Conservation (phyloP, 805 yeast species). For the Wickerhamiella alocasiicola region DNA sequence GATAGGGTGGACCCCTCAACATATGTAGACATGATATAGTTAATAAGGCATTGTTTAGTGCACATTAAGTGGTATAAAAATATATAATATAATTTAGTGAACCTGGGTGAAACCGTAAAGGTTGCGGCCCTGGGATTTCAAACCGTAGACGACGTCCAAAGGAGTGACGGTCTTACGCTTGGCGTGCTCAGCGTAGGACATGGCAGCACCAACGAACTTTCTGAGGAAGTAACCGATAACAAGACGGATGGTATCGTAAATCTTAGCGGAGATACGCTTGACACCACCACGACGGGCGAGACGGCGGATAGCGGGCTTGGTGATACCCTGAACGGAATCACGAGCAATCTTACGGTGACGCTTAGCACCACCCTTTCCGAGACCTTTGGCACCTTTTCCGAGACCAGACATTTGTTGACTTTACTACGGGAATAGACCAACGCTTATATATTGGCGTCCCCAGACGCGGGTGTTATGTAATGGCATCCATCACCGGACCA, state of each 20-base stretch:
- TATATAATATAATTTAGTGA: slow-evolving; percentile 1
- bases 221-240: slow-evolving; percentile 92
- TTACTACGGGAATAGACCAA: background rate
- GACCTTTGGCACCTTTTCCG: slow-evolving; percentile 99
- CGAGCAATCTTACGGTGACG: slow-evolving; percentile 99
- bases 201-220: slow-evolving; percentile 97
- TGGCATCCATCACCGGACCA: slow-evolving; percentile 3
- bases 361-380: slow-evolving; percentile 99
- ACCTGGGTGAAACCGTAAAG: slow-evolving; percentile 65
- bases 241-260: slow-evolving; percentile 97
- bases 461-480: slow-evolving; percentile 1
- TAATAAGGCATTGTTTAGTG: no score
- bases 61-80: background rate
- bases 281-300: slow-evolving; percentile 99
- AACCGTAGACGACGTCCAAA: slow-evolving; percentile 95
- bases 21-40: no score
- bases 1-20: no score
- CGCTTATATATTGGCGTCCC: background rate
- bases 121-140: slow-evolving; percentile 99
- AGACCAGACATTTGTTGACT: slow-evolving; percentile 65
- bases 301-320: slow-evolving; percentile 99
- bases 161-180: slow-evolving; percentile 99
- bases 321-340: slow-evolving; percentile 99
- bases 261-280: slow-evolving; percentile 97
- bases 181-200: slow-evolving; percentile 99